Percentiles rank a stretch among this genome's conserved stretches.
phyloP scores from a whole-genome alignment of 169 alveolate genomes.

The Fabrea salina region DNA sequence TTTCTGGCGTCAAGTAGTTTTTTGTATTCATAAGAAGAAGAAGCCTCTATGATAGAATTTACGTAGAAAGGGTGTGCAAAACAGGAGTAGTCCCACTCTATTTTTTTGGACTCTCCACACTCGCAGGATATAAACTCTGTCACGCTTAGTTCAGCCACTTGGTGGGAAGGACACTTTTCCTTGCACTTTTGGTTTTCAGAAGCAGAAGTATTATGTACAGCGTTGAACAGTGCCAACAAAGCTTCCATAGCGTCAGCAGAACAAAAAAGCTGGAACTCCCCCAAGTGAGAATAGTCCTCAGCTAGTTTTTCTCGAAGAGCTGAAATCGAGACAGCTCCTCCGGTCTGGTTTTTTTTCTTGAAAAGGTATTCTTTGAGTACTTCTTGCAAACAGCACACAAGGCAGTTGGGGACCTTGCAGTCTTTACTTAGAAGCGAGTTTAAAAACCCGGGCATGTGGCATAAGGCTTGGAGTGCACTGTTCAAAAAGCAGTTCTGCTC shows the following conservation, averaged over 20 bases:
- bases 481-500: constrained; percentile 54
- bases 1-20: neutral
- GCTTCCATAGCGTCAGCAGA: constrained; percentile 35
- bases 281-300: neutral
- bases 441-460: constrained; percentile 57
- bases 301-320: constrained; percentile 12
- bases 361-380: neutral
- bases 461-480: constrained; percentile 52
- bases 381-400: neutral
- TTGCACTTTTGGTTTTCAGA: neutral
- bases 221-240: neutral
- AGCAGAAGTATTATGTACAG: neutral
- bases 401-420: neutral
- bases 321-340: neutral
- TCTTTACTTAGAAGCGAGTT: neutral
- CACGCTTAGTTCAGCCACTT: neutral
- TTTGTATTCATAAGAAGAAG: too few species aligned
- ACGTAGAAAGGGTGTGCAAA: constrained; percentile 28
- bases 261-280: neutral
- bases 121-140: neutral
- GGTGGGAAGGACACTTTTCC: neutral
- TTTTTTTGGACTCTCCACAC: neutral
- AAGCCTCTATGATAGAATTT: neutral
- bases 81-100: constrained; percentile 5
- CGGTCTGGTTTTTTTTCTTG: neutral